Percentiles rank a stretch among this genome's conserved stretches.
These are phyloP conservation scores for Plasmodium coatneyi DNA, from an alignment of 169 alveolate species.

Conservation along the genomic window DNA sequence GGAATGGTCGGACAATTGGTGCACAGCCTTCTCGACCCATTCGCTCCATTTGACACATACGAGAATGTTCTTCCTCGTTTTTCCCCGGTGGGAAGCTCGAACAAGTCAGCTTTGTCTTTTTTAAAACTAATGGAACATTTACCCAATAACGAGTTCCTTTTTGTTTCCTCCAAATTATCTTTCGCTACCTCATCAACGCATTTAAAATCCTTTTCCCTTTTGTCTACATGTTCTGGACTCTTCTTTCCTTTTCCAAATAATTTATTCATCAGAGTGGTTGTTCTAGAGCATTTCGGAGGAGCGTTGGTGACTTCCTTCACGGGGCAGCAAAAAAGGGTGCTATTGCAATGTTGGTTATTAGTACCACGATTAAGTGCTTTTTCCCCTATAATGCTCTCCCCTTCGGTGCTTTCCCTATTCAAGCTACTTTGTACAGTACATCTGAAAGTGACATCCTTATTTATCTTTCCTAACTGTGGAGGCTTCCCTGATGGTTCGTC, in stretches of 20 bases:
- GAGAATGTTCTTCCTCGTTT: neutral
- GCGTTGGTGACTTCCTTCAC: conserved; percentile 4
- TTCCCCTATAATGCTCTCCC: neutral
- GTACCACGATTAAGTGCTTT: neutral
- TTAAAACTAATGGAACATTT: neutral
- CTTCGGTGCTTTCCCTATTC: neutral
- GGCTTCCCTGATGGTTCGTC: neutral
- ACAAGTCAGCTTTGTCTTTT: neutral
- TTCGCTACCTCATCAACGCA: neutral
- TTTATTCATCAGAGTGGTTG: neutral
- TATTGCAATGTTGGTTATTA: neutral
- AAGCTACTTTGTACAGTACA: neutral
- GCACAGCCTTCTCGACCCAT: neutral
- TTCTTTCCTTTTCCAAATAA: neutral
- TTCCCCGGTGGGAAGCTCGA: neutral
- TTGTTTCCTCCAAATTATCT: neutral
- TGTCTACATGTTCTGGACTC: neutral
- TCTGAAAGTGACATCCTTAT: neutral
- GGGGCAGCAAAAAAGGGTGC: conserved; percentile 22
- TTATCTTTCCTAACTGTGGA: neutral
- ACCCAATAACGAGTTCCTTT: neutral
- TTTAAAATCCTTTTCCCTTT: neutral
- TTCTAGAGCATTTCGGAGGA: neutral
- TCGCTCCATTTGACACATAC: neutral
- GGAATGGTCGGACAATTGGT: neutral